Evolutionary conservation across 495 filamentous ascomycete species (phyloP).

Genomic region (Trichoderma gamsii): DNA sequence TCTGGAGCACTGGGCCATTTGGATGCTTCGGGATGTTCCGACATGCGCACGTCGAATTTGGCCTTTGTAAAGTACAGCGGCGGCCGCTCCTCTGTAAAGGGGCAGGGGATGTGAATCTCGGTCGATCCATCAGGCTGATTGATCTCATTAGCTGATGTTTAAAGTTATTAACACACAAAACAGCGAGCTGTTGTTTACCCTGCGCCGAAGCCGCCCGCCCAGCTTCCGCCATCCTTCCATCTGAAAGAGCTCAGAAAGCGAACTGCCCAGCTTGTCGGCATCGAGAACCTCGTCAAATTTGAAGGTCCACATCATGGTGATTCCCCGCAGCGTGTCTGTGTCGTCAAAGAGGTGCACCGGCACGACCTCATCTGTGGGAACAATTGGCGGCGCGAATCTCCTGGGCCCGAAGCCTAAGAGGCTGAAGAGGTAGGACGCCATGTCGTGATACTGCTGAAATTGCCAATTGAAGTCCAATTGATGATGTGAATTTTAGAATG

Average conservation of each 20-base stretch:
- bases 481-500: background rate
- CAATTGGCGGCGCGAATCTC: constrained; percentile 17
- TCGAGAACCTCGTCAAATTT: constrained; percentile 41
- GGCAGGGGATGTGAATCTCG: constrained; percentile 26
- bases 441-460: background rate
- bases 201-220: constrained; percentile 34
- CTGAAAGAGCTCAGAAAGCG: constrained; percentile 30
- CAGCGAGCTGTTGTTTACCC: constrained; percentile 25
- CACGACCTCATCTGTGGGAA: constrained; percentile 28
- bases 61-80: constrained; percentile 31
- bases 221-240: constrained; percentile 38
- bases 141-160: background rate
- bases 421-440: constrained; percentile 10
- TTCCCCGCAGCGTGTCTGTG: constrained; percentile 21
- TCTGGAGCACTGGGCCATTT: constrained; percentile 24
- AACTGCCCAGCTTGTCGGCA: constrained; percentile 28
- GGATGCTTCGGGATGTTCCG: constrained; percentile 30
- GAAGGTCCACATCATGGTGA: constrained; percentile 30
- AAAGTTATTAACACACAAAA: background rate
- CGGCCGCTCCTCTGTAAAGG: constrained; percentile 32
- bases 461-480: background rate
- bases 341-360: constrained; percentile 32
- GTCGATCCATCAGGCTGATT: constrained; percentile 6
- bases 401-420: constrained; percentile 8
- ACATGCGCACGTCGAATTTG: constrained; percentile 24